Evolutionary conservation across 1,284 basidiomycete species (phyloP).

Genomic region (Ustilago bromivora): DNA sequence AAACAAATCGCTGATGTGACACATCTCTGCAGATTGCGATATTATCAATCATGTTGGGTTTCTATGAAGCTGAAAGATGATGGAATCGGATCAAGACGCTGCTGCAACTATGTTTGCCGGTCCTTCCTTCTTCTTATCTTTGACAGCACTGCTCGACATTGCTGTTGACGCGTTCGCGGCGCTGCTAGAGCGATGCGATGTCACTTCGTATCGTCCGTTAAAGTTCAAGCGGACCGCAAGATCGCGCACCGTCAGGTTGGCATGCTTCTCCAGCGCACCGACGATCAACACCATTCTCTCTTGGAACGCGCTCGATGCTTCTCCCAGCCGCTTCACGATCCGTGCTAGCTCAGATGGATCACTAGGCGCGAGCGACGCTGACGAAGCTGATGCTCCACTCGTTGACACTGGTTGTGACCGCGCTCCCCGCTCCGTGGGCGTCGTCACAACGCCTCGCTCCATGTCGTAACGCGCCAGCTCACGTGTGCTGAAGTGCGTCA

Average conservation of each 20-base stretch:
- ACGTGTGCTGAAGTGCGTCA: constrained; percentile 55
- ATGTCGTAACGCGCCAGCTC: constrained; percentile 59
- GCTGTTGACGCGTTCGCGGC: constrained; percentile 7
- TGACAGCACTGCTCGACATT: constrained; percentile 8
- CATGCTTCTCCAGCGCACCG: constrained; percentile 61
- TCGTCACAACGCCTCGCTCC: constrained; percentile 25
- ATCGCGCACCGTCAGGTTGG: constrained; percentile 64
- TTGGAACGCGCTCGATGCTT: constrained; percentile 52
- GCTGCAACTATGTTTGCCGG: not conserved
- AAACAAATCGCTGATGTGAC: no score
- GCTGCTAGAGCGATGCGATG: constrained; percentile 22
- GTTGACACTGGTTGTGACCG: constrained; percentile 32
- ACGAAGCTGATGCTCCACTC: constrained; percentile 21
- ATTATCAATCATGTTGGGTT: not conserved
- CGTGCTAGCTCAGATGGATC: constrained; percentile 35
- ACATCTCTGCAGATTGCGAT: not conserved
- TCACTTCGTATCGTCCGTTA: constrained; percentile 58
- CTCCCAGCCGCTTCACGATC: constrained; percentile 43
- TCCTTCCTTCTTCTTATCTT: constrained; percentile 27
- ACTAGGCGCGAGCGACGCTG: constrained; percentile 23
- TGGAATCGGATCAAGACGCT: not conserved
- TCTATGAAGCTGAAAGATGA: not conserved
- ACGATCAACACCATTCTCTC: constrained; percentile 62
- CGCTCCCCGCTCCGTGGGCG: constrained; percentile 39
- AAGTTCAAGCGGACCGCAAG: constrained; percentile 62